A percentile compares a stretch with the other conserved stretches of the same genome.
These are phyloP conservation scores for Diaporthe ilicicola DNA, from an alignment of 2,329 filamentous ascomycete species.

Conservation along the genomic window DNA sequence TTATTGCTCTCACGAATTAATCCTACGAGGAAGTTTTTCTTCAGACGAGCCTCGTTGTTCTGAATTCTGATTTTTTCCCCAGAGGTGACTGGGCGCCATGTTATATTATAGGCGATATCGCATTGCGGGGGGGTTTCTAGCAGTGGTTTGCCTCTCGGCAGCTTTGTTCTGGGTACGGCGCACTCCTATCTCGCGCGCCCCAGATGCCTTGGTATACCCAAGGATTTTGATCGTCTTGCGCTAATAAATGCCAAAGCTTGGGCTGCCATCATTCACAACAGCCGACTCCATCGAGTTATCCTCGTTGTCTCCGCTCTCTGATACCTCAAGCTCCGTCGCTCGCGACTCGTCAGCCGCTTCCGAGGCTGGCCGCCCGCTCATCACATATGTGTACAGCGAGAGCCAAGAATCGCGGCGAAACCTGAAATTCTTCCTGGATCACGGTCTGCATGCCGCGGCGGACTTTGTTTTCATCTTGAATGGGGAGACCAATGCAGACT, in stretches of 20 bases:
- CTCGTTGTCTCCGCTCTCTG: background rate
- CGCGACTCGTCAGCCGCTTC: background rate
- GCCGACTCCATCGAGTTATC: background rate
- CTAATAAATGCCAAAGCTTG: background rate
- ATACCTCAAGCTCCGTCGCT: background rate
- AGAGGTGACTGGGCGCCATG: background rate
- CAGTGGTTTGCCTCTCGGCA: background rate
- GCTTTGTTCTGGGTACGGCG: background rate
- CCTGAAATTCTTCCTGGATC: slow-evolving; percentile 42
- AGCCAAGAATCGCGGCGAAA: slow-evolving; percentile 39
- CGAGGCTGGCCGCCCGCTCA: slow-evolving; percentile 33
- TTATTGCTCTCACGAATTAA: too few relatives aligned
- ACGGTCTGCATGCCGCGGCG: slow-evolving; percentile 43
- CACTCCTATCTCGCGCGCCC: too few relatives aligned
- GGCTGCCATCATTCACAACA: background rate
- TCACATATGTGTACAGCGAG: slow-evolving; percentile 44
- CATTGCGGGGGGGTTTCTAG: background rate
- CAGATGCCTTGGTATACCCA: too few relatives aligned
- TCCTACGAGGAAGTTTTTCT: background rate
- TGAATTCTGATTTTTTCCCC: background rate
- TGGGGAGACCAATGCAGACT: slow-evolving; percentile 37
- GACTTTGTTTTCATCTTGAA: slow-evolving; percentile 47
- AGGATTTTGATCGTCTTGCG: background rate
- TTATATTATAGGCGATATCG: background rate
- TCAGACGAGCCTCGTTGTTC: too few relatives aligned